These are phyloP conservation scores for Tetraselmis striata DNA, from an alignment of 139 green algal species.

Conservation along the genomic window DNA sequence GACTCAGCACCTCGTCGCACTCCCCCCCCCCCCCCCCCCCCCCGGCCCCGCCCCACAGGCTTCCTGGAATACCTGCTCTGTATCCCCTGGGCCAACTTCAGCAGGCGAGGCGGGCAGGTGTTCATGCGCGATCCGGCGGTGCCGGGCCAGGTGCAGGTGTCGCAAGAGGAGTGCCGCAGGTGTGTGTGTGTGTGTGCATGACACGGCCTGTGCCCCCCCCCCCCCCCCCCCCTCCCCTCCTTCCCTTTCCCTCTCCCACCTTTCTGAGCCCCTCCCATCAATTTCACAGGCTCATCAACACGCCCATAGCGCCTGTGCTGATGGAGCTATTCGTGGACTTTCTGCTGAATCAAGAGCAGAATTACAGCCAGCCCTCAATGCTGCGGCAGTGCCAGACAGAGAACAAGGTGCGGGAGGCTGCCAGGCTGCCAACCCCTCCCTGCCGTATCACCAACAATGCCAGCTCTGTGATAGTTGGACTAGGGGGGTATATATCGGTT, in stretches of 20 bases:
- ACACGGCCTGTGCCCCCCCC: too few species aligned
- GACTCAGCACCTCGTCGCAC: too few species aligned
- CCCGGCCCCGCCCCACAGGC: too few species aligned
- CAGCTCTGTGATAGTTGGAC: too few species aligned
- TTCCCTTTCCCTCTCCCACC: too few species aligned
- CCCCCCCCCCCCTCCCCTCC: too few species aligned
- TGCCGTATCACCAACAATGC: too few species aligned
- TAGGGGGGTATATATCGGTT: too few species aligned
- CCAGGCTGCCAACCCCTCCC: too few species aligned
- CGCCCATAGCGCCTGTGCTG: not conserved
- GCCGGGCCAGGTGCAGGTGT: not conserved
- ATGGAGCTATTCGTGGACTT: not conserved
- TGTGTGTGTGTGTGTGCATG: not conserved
- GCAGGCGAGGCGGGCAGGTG: slow-evolving; percentile 2
- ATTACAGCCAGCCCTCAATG: not conserved
- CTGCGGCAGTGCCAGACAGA: not conserved
- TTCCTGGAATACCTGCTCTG: slow-evolving; percentile 75
- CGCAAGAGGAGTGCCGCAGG: not conserved
- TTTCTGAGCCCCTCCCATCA: too few species aligned
- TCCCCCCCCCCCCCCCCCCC: too few species aligned
- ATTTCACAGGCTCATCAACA: not conserved
- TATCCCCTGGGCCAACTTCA: slow-evolving; percentile 60
- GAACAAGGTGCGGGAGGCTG: not conserved
- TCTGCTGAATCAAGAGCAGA: not conserved
- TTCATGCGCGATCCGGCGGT: not conserved